Percentiles rank a stretch among this genome's conserved stretches.
Conservation (phyloP, 805 yeast genomes). For the Yamadazyma kitorensis region DNA sequence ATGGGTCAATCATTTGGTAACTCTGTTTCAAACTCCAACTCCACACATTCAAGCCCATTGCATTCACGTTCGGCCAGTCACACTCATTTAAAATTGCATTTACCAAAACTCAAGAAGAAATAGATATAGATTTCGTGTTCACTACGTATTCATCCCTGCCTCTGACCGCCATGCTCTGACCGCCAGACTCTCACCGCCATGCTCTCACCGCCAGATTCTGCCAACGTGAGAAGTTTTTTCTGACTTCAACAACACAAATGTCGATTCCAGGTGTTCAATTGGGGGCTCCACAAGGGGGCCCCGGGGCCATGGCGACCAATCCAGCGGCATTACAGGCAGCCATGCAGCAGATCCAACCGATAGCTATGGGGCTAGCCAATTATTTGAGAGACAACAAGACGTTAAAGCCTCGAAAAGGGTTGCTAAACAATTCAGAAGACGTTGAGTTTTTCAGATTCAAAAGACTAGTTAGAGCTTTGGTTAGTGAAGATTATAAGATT, state of each 20-base stretch:
- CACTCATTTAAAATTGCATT: slow-evolving; percentile 6
- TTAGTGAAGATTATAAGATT: slow-evolving; percentile 64
- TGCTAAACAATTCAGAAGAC: slow-evolving; percentile 62
- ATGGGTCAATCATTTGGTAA: no score
- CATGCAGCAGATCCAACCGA: slow-evolving; percentile 36
- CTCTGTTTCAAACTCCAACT: no score
- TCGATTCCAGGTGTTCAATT: slow-evolving; percentile 14
- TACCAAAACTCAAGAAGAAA: slow-evolving; percentile 2
- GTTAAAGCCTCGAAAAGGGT: slow-evolving; percentile 82
- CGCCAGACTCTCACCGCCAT: not conserved
- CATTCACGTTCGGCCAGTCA: slow-evolving; percentile 5
- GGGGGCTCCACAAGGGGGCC: slow-evolving; percentile 12
- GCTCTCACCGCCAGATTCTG: not conserved
- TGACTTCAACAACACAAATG: slow-evolving; percentile 10
- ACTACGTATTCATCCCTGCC: not conserved
- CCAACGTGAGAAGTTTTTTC: slow-evolving; percentile 1
- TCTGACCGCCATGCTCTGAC: no score
- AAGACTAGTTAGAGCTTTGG: slow-evolving; percentile 75
- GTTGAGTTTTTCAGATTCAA: slow-evolving; percentile 85
- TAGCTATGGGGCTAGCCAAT: slow-evolving; percentile 67
- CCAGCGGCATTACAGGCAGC: slow-evolving; percentile 11
- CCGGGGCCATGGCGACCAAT: slow-evolving; percentile 4
- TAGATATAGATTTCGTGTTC: not conserved
- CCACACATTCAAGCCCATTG: no score
- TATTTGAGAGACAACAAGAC: slow-evolving; percentile 60